These are phyloP conservation scores for Bruguiera parviflora DNA, from an alignment of 345 rosid genomes.

Conservation along the genomic window DNA sequence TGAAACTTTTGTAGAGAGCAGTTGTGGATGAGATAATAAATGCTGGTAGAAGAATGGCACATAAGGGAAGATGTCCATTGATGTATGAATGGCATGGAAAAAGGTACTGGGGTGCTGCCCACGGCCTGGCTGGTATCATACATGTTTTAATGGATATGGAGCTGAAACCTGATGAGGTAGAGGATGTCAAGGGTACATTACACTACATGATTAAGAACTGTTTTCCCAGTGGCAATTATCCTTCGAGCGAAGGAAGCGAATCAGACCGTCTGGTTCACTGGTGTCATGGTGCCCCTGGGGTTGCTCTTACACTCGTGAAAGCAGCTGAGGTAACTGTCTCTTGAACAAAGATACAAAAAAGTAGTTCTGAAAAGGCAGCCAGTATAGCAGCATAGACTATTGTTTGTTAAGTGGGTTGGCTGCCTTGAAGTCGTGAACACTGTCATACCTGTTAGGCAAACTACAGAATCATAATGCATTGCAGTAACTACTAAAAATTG, in stretches of 20 bases:
- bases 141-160: conserved; percentile 65
- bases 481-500: conserved; percentile 1
- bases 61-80: conserved; percentile 47
- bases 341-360: too few relatives aligned
- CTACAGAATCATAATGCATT: not conserved
- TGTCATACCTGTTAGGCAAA: not conserved
- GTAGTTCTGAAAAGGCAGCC: not conserved
- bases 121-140: conserved; percentile 71
- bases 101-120: conserved; percentile 75
- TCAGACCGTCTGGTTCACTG: conserved; percentile 54
- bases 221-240: conserved; percentile 65
- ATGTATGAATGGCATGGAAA: conserved; percentile 82
- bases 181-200: conserved; percentile 61
- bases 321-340: conserved; percentile 52
- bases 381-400: not conserved
- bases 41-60: conserved; percentile 45
- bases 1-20: conserved; percentile 40
- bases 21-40: conserved; percentile 50
- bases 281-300: conserved; percentile 79
- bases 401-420: not conserved
- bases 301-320: conserved; percentile 57
- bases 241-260: conserved; percentile 47
- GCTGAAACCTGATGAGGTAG: conserved; percentile 53
- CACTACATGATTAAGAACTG: conserved; percentile 52
- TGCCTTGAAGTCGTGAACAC: not conserved